Base-by-base conservation (phyloP, 2,329 filamentous ascomycete genomes). In the Raffaelea albimanens region DNA sequence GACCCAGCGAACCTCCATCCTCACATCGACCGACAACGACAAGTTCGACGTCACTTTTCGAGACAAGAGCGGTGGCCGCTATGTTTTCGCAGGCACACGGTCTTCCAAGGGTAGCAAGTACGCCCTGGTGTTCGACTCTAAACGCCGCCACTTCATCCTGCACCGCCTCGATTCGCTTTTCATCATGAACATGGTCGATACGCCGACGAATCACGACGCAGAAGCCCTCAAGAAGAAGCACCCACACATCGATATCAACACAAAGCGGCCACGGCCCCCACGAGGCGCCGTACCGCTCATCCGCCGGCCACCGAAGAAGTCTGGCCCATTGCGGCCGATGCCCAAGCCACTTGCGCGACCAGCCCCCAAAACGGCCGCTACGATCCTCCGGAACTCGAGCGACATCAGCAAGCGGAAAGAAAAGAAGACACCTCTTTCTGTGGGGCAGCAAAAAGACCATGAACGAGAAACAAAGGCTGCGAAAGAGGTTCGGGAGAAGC, bases 141-240 rank as follows among this genome's bases (percentile, higher is more conserved):
- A 73, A 18, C 80, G 79, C 45, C 80, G 91, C 58, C 83, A 76
- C 48, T 93, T 93, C 55, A 80, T 93, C 23, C 74, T 96, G 47
- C 88, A 96, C 67, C 81, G 80, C 45, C 71, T 96, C 47, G 80
- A 87, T 60, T 84, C 82, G n/a, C 82, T 82, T 36, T 85, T 95
- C 65, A 83, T 87, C 58, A 90, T 95, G 83, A 96, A 95, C 63
- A 67, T 95, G 46, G 80, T 78, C 45, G 79, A 75, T 47, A 80
- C 80, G 14, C 86, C 84, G 2, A 76, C 73, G 54, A 82, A 83
- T 57, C 68, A 72, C 46, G 78, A 87, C 55, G 65, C 73, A 46
- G 75, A 77, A 25, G 78, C 75, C 57, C 70, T 94, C 38, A 73
- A 78, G 43, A 74, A 79, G 44, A 74, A 83, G 58, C 82, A 87